Evolutionary conservation across 179 eudicot species (phyloP), one percentile per base, ranked within the genome.

Genomic region (Heliamphora pulchella): DNA sequence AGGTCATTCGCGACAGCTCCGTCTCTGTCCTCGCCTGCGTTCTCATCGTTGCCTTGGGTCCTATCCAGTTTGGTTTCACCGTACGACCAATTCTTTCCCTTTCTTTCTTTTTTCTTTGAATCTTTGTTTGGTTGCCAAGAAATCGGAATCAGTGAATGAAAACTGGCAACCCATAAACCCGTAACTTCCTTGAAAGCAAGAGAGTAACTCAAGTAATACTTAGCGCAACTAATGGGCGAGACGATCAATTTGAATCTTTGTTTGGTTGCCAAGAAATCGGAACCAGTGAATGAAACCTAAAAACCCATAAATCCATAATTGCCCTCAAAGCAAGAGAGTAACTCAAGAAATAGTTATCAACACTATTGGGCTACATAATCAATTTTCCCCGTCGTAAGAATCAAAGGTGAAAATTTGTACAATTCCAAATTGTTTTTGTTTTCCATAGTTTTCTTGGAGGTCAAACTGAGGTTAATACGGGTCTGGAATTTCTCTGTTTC

Each of bases 61-160:
- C 98, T 44, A 90, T 95, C 78, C 98, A 95, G 83, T 95, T 93
- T 67, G 98, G 98, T 39, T 95, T 95, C 89, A 95, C 98, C 66
- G 98, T 95, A 89, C 66, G 62, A 10, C 2, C 53, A 3, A 41
- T 41, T 44, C 41, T 4, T 13, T 71, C 63, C 54, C 46, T 69
- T 41, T 81, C 13, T 8, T 18, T 80, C 18, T 39, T 39, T 57
- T 57, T 41, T 31, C 17, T 44, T 18, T 48, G 17, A 48, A 15
- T 71, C 44, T n/a, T 2, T 18, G 43, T 41, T 75, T 57, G 78
- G 64, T 75, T 65, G 31, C 74, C 39, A 4, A 39, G 80, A 53
- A 54, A 65, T 44, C 57, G 17, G 31, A 77, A 14, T 58, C 39
- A 43, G 0, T 13, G 22, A 41, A 39, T 17, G 57, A 46, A 15